A percentile compares a stretch with the other conserved stretches of the same genome.
These are phyloP conservation scores for Auriscalpium vulgare DNA, from an alignment of 768 basidiomycete species.

Conservation along the genomic window DNA sequence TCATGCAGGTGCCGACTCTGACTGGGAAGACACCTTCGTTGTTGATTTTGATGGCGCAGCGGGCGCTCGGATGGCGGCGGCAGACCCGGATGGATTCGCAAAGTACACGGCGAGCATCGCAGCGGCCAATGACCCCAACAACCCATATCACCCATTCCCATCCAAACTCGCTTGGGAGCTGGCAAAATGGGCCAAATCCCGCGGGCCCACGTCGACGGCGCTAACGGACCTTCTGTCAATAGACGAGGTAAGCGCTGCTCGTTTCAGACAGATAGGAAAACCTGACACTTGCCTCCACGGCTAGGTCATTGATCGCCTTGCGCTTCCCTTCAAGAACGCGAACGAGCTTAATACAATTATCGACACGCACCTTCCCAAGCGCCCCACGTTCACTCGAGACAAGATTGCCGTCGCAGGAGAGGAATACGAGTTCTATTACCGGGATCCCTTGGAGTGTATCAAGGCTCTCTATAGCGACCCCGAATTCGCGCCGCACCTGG, in stretches of 20 bases:
- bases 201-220: not conserved
- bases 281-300: not conserved
- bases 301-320: not conserved
- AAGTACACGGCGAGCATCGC: too few relatives aligned
- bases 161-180: not conserved
- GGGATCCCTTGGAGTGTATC: conserved; percentile 5
- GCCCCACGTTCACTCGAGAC: not conserved
- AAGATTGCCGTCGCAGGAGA: not conserved
- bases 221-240: not conserved
- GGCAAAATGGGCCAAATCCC: not conserved
- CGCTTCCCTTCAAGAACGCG: not conserved
- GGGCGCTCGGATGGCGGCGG: too few relatives aligned
- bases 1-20: too few relatives aligned
- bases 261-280: not conserved
- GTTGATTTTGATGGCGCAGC: too few relatives aligned
- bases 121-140: too few relatives aligned
- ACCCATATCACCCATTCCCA: not conserved
- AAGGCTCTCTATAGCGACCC: conserved; percentile 1
- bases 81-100: too few relatives aligned
- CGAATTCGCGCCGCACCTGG: not conserved
- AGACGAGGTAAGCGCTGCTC: not conserved
- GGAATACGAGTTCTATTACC: not conserved
- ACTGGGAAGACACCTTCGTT: too few relatives aligned
- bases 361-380: not conserved
- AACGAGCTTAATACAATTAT: not conserved